Evolutionary conservation across 768 basidiomycete genomes (phyloP), one percentile per base, ranked within the genome.

Genomic region (Pholiota molesta): DNA sequence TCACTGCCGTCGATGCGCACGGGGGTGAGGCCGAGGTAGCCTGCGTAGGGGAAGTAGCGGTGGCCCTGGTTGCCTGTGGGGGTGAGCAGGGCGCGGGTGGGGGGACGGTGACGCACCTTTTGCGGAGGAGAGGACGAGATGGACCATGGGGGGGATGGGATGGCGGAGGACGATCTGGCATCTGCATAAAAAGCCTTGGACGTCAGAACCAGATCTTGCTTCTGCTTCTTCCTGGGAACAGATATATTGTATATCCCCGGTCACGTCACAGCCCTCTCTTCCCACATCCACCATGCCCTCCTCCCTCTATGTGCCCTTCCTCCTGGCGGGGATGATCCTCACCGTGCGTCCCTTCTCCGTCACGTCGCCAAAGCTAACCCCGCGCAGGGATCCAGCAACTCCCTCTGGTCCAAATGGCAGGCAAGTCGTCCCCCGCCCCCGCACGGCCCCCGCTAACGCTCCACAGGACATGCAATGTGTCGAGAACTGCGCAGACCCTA

Each of bases 401-500:
- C 90, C 2, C 77, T 94, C 21, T 92, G 89, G 87, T 83, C 81
- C 74, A 94, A 94, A 74, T 94, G 85, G 84, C 92, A 93, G 89
- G 90, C 78, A 63, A 68, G 81, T 70, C 31, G 44, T 26, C 44
- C 29, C 55, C 37, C 47, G 23, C 7, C 28, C 55, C 40, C 53
- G 64, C 31, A 57, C 23, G 57, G 35, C 39, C 40, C 60, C 29
- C 26, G 55, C 57, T 53, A 49, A 54, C 52, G 29, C 57, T 14
- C 37, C 26, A 52, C 55, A 91, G 89, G 97, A 99, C 74, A 97
- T 97, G 93, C 94, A 97, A 87, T 99, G 97, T 71, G 96, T 98
- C 47, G 94, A 94, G 82, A 92, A 96, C 74, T 99, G 97, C 73
- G 73, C 74, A 52, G 83, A 88, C 65, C 83, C 84, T 39, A 79